Evolutionary conservation across 768 basidiomycete species (phyloP).

Genomic region (Saitozyma podzolica): DNA sequence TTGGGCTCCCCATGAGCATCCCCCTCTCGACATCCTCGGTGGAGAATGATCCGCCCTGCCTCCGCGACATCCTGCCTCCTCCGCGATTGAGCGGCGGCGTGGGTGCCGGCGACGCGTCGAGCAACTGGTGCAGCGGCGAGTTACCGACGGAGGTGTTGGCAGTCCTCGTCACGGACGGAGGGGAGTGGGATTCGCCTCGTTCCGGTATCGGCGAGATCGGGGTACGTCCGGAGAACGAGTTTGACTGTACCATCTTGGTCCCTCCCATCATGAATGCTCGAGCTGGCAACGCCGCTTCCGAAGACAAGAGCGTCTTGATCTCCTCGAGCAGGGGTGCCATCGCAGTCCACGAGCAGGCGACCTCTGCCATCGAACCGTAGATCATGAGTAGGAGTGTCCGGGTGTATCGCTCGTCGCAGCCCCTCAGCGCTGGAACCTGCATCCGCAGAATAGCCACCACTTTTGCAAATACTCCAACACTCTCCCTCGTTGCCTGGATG

Average conservation of each 20-base stretch:
- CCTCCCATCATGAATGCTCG: constrained; percentile 20
- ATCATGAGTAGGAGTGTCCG: constrained; percentile 82
- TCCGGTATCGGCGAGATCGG: constrained; percentile 53
- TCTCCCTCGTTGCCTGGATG: constrained; percentile 79
- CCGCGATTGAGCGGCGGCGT: background rate
- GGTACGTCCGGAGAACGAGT: constrained; percentile 45
- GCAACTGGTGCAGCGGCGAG: constrained; percentile 20
- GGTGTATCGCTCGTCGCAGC: constrained; percentile 76
- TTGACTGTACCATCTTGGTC: constrained; percentile 47
- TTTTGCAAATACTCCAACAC: constrained; percentile 78
- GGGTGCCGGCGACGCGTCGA: constrained; percentile 9
- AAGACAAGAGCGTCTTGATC: constrained; percentile 64
- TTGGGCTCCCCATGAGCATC: constrained; percentile 57
- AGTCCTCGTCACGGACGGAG: constrained; percentile 29
- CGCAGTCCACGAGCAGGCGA: constrained; percentile 77
- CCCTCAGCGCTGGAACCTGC: constrained; percentile 64
- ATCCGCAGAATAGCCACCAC: constrained; percentile 78
- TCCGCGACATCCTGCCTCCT: background rate
- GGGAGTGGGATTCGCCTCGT: constrained; percentile 47
- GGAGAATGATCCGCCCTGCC: constrained; percentile 91
- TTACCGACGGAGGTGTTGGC: constrained; percentile 9
- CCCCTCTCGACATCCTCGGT: constrained; percentile 87
- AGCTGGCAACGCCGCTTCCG: constrained; percentile 47
- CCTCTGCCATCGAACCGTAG: constrained; percentile 85
- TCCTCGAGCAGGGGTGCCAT: constrained; percentile 71